A percentile compares a stretch with the other conserved stretches of the same genome.
These are phyloP conservation scores for Blastosporella zonata DNA, from an alignment of 1,284 basidiomycete genomes.

Conservation along the genomic window DNA sequence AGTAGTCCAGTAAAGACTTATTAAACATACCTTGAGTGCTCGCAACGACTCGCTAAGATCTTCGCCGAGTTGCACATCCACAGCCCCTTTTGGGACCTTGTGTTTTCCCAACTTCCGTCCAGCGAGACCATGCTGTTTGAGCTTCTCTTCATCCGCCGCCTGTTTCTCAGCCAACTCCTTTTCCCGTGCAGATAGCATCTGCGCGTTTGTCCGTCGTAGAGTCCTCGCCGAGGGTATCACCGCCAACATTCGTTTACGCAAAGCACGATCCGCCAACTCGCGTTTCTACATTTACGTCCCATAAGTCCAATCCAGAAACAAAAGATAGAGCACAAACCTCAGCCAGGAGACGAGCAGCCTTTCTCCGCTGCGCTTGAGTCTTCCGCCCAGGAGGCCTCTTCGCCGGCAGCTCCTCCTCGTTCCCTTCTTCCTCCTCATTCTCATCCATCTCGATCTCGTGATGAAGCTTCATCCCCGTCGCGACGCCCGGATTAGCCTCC, in stretches of 20 bases:
- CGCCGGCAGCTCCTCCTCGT: conserved; percentile 25
- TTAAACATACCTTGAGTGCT: conserved; percentile 68
- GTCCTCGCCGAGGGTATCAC: conserved; percentile 53
- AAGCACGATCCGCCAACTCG: conserved; percentile 53
- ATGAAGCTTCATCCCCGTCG: conserved; percentile 64
- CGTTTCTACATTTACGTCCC: conserved; percentile 50
- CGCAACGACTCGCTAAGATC: conserved; percentile 87
- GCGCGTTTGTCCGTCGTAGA: conserved; percentile 45
- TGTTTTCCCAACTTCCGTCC: conserved; percentile 77
- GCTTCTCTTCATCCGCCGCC: conserved; percentile 32
- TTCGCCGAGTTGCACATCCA: conserved; percentile 90
- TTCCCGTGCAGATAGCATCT: conserved; percentile 40
- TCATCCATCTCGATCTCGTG: conserved; percentile 31
- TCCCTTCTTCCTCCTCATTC: conserved; percentile 36
- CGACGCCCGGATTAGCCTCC: conserved; percentile 27
- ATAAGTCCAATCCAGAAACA: background rate
- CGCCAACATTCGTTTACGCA: conserved; percentile 56
- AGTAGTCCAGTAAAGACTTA: conserved; percentile 34
- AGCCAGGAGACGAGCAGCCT: conserved; percentile 54
- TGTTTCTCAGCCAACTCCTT: conserved; percentile 42
- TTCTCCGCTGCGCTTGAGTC: conserved; percentile 70
- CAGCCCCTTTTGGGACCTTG: conserved; percentile 62
- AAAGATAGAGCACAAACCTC: conserved; percentile 46
- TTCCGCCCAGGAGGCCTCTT: conserved; percentile 58
- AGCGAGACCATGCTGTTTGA: conserved; percentile 53